Base-by-base conservation (phyloP, 129 eudicot species). In the Erigeron canadensis region DNA sequence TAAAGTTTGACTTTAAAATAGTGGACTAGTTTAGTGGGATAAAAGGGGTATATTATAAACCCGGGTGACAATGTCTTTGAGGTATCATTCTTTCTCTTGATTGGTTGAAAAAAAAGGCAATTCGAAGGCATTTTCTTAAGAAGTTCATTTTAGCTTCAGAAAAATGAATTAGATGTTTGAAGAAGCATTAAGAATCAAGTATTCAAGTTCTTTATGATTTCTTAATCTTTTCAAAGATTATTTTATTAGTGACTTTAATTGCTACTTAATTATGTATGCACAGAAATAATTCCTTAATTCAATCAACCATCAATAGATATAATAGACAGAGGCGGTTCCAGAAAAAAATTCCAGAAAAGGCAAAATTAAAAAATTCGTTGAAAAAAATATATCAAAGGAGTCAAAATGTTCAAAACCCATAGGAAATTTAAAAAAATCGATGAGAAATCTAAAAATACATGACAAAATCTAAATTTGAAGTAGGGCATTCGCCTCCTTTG, bases 41-140 rank as follows among this genome's bases (percentile, higher is more conserved):
- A n/a, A n/a, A n/a, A n/a, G n/a, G n/a, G n/a, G n/a, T n/a, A n/a
- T n/a, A n/a, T n/a, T n/a, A n/a, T 17, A 54, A 54, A 54, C 21
- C 11, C 7, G 60, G 8, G 34, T 17, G 60, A 54, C 17, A 4
- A 54, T 54, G 8, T 54, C 28, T 10, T 59, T 16, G 47, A 16
- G 41, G 45, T 39, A n/a, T 61, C 15, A 61, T 37, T 61, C 66
- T 56, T 23, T 23, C 16, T 61, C 48, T 40, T 40, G n/a, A 63
- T 18, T 40, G 7, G 68, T 40, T 7, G 40, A 38, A 38, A 38
- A 11, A 7, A 15, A 63, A 63, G 28, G n/a, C n/a, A n/a, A 28
- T 40, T 63, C 5, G 8, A 63, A 63, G 50, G 48, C 68, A 63
- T 40, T 38, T 63, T 63, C 68, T 13, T 63, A 63, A 22, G 40